Conservation (phyloP, 257 asterid genomes). For the Primulina eburnea region DNA sequence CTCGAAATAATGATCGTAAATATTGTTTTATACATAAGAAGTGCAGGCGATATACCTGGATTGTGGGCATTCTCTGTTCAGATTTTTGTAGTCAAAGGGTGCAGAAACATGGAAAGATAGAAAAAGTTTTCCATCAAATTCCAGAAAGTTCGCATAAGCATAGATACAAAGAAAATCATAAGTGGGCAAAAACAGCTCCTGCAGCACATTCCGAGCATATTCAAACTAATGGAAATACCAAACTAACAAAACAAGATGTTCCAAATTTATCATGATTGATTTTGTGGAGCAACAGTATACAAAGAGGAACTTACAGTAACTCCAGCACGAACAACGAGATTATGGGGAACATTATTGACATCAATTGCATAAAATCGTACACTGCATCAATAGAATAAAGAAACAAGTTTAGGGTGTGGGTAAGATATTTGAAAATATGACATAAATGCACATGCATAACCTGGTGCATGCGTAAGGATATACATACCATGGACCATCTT, state of each 20-base stretch:
- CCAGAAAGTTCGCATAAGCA: background rate
- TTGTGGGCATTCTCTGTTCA: slow-evolving; percentile 92
- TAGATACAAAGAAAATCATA: slow-evolving; percentile 12
- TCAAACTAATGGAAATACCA: background rate
- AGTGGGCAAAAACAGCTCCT: slow-evolving; percentile 1
- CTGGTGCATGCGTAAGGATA: background rate
- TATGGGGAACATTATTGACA: slow-evolving; percentile 82
- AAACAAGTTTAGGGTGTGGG: slow-evolving; percentile 1
- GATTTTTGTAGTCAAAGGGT: slow-evolving; percentile 25
- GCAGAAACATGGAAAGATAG: slow-evolving; percentile 39
- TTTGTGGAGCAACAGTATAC: background rate
- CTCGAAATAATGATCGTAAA: background rate
- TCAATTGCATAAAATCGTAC: slow-evolving; percentile 66
- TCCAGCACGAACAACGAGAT: slow-evolving; percentile 78
- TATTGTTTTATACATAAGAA: background rate
- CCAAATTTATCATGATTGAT: background rate
- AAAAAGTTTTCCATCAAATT: slow-evolving; percentile 24
- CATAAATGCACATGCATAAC: background rate
- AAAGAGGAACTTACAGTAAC: slow-evolving; percentile 69
- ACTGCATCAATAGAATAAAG: slow-evolving; percentile 44
- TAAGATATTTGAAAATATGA: slow-evolving; percentile 6
- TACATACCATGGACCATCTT: background rate
- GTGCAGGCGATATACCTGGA: slow-evolving; percentile 57
- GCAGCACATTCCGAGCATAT: background rate
- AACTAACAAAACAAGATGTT: no score